Percentiles rank a stretch among this genome's conserved stretches.
These are phyloP conservation scores for Hypoxylon sp. DNA, from an alignment of 2,329 filamentous ascomycete genomes.

Conservation along the genomic window DNA sequence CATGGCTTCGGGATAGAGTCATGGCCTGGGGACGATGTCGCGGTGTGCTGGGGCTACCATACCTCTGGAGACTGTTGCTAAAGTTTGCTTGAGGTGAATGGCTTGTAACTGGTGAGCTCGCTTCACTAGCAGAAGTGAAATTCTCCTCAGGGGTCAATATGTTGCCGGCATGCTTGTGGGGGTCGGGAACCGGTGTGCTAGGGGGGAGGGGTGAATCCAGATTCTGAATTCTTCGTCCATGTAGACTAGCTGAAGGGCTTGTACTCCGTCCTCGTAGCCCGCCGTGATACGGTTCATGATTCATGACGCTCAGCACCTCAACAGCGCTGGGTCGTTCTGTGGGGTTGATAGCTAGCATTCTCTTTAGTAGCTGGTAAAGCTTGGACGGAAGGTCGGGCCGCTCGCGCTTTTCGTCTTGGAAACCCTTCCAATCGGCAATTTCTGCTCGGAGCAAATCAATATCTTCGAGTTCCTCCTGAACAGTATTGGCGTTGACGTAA, in stretches of 20 bases:
- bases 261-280: slow-evolving; percentile 57
- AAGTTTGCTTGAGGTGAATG: slow-evolving; percentile 50
- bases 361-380: slow-evolving; percentile 87
- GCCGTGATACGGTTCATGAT: slow-evolving; percentile 71
- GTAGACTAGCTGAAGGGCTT: slow-evolving; percentile 59
- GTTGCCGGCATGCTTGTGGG: slow-evolving; percentile 44
- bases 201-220: slow-evolving; percentile 68
- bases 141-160: slow-evolving; percentile 40
- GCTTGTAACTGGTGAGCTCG: slow-evolving; percentile 47
- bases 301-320: slow-evolving; percentile 85
- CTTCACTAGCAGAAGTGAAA: slow-evolving; percentile 52
- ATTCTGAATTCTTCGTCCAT: slow-evolving; percentile 66
- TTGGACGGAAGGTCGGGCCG: slow-evolving; percentile 87
- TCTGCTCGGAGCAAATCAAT: slow-evolving; percentile 87
- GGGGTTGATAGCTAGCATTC: slow-evolving; percentile 83
- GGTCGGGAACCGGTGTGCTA: slow-evolving; percentile 65
- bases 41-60: slow-evolving; percentile 51
- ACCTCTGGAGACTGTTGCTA: slow-evolving; percentile 54
- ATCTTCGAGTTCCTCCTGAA: slow-evolving; percentile 94
- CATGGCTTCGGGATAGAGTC: slow-evolving; percentile 60
- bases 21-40: slow-evolving; percentile 56
- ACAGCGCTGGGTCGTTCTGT: slow-evolving; percentile 84
- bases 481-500: slow-evolving; percentile 84
- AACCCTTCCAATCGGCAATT: slow-evolving; percentile 89
- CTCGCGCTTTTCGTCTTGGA: slow-evolving; percentile 80